Evolutionary conservation across 2,329 filamentous ascomycete species (phyloP), one percentile per base, ranked within the genome.

Genomic region (Alternaria solani): DNA sequence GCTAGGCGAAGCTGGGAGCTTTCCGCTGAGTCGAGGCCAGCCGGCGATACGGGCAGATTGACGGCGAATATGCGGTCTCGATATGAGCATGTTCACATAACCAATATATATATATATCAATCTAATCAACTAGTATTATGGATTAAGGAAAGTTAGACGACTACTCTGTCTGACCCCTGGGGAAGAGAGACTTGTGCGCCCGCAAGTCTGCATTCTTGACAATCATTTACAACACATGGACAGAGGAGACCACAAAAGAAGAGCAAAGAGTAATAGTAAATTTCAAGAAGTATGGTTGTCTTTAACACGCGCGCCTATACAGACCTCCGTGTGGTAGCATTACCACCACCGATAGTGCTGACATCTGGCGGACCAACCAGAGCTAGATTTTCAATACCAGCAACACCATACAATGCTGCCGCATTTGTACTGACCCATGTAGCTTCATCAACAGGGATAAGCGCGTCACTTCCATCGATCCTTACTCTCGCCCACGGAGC

Each of bases 351-450:
- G 30, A 67, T 51, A 3, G 14, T 63, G n/a, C 57, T 51, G 12
- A 57, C 59, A 55, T 67, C 68, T 3, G 70, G 69, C 6, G 68
- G 59, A 11, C 72, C 70, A 23, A 78, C 66, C 30, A 78, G 64
- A 6, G 84, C 84, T 65, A 89, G 63, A 54, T 86, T 83, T 67
- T 86, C 83, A 58, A 89, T 87, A 0, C 81, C 85, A 1, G 85
- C 83, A 51, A 88, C 63, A 0, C 86, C 86, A 70, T 87, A 89
- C 59, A 85, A 79, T 0, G 86, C 85, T 6, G 82, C 80, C 42
- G 84, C 84, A 64, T 88, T 88, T 0, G 86, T 88, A 2, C 81
- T 80, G 1, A 89, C 66, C 86, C 86, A 89, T 0, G 78, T 71
- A 0, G 85, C 86, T 73, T 89, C 86, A 18, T 87, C 83, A 0